Evolutionary conservation across 164 flowering plant species (phyloP).

Genomic region (Protea cynaroides): DNA sequence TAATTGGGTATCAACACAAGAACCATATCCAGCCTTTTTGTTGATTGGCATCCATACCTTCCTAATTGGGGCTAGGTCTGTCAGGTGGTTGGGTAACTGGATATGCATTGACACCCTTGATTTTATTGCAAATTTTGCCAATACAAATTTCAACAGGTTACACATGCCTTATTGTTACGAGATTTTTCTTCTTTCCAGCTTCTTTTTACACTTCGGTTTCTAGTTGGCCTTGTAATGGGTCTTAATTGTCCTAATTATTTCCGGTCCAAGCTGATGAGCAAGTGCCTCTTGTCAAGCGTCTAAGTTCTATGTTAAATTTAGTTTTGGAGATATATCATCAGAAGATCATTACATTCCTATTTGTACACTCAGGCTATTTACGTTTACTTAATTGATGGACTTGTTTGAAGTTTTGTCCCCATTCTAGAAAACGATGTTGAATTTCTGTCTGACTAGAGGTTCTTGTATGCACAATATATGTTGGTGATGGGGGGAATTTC

Average conservation of each 20-base stretch:
- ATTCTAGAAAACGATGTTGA: not conserved
- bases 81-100: no score
- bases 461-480: conserved; percentile 7
- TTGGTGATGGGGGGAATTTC: conserved; percentile 16
- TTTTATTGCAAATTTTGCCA: not conserved
- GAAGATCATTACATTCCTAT: not conserved
- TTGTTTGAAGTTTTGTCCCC: not conserved
- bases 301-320: no score
- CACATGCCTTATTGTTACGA: not conserved
- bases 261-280: not conserved
- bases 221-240: not conserved
- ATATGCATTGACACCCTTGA: no score
- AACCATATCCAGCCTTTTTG: no score
- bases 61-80: no score
- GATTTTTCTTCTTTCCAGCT: not conserved
- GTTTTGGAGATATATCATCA: not conserved
- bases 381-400: not conserved
- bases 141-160: no score
- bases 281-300: no score
- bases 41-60: no score
- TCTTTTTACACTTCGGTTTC: not conserved
- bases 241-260: no score
- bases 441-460: conserved; percentile 2
- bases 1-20: no score
- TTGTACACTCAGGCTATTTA: not conserved